A percentile compares a stretch with the other conserved stretches of the same genome.
Conservation (phyloP, 345 rosid genomes). For the Arabis hirsuta region DNA sequence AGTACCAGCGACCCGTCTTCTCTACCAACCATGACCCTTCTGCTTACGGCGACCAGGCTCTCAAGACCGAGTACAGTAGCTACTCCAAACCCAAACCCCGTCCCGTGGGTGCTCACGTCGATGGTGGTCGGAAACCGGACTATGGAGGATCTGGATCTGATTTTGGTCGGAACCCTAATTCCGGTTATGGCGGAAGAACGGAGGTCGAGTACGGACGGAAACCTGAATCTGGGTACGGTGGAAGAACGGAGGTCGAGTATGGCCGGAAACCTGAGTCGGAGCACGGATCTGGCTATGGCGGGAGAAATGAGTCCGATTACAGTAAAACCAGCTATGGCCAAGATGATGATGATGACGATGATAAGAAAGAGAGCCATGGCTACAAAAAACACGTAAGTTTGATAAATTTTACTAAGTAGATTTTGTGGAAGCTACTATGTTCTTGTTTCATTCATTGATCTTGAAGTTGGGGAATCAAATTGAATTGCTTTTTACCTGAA, state of each 20-base stretch:
- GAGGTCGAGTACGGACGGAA: slow-evolving; percentile 46
- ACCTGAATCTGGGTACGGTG: slow-evolving; percentile 40
- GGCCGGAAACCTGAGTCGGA: slow-evolving; percentile 44
- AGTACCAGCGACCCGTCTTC: slow-evolving; percentile 71
- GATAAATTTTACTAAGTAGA: neutral
- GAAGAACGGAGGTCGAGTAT: slow-evolving; percentile 46
- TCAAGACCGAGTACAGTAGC: slow-evolving; percentile 73
- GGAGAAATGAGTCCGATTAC: slow-evolving; percentile 32
- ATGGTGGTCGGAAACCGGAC: slow-evolving; percentile 28
- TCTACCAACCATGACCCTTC: slow-evolving; percentile 57
- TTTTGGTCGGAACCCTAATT: slow-evolving; percentile 30
- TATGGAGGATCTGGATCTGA: slow-evolving; percentile 40
- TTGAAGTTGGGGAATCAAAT: neutral
- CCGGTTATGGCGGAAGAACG: slow-evolving; percentile 39
- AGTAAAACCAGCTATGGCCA: slow-evolving; percentile 45
- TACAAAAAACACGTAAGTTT: slow-evolving; percentile 77
- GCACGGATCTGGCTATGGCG: slow-evolving; percentile 52
- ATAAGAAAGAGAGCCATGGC: slow-evolving; percentile 51
- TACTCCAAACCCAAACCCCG: slow-evolving; percentile 63
- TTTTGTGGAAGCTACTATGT: neutral
- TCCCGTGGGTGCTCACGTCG: slow-evolving; percentile 47
- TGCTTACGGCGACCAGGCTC: slow-evolving; percentile 69
- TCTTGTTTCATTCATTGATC: neutral
- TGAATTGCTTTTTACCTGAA: neutral
- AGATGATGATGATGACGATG: slow-evolving; percentile 46